These are phyloP conservation scores for Rhodotorula babjevae DNA, from an alignment of 768 basidiomycete genomes.

Conservation along the genomic window DNA sequence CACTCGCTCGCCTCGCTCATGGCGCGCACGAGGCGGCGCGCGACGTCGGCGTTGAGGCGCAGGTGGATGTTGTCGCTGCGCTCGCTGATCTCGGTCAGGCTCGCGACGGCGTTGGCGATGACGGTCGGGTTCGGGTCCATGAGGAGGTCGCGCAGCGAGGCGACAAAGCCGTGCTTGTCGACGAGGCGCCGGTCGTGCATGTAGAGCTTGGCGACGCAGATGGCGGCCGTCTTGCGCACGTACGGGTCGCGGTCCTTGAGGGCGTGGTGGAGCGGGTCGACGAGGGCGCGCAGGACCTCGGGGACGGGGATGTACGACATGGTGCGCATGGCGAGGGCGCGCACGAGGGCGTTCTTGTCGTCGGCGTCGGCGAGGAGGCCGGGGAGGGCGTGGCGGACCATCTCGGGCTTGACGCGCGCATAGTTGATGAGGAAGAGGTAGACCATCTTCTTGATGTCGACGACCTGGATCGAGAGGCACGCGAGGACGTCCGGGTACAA, in stretches of 20 bases:
- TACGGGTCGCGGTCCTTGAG: constrained; percentile 93
- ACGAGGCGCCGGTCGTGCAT: constrained; percentile 77
- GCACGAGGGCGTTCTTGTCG: constrained; percentile 91
- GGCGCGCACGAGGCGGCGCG: constrained; percentile 83
- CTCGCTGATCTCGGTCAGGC: constrained; percentile 93
- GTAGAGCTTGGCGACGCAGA: constrained; percentile 94
- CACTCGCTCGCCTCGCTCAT: constrained; percentile 98
- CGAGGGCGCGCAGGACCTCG: constrained; percentile 69
- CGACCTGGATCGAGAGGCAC: constrained; percentile 85
- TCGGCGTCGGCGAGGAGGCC: constrained; percentile 74
- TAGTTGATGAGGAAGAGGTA: constrained; percentile 89
- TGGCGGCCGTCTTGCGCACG: constrained; percentile 96
- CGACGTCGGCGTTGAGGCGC: constrained; percentile 76
- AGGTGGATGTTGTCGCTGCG: constrained; percentile 90
- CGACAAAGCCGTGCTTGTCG: constrained; percentile 85
- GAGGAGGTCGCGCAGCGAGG: constrained; percentile 82
- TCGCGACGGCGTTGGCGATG: constrained; percentile 93
- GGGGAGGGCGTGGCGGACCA: constrained; percentile 83
- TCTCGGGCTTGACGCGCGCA: constrained; percentile 85
- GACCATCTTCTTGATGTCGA: constrained; percentile 91
- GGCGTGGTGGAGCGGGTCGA: constrained; percentile 85
- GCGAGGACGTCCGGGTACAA: constrained; percentile 93
- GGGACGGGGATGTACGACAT: constrained; percentile 99
- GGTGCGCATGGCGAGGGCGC: constrained; percentile 92
- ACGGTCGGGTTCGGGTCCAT: constrained; percentile 93